Evolutionary conservation across 805 yeast species (phyloP).

Genomic region (Wickerhamiella qilinensis): DNA sequence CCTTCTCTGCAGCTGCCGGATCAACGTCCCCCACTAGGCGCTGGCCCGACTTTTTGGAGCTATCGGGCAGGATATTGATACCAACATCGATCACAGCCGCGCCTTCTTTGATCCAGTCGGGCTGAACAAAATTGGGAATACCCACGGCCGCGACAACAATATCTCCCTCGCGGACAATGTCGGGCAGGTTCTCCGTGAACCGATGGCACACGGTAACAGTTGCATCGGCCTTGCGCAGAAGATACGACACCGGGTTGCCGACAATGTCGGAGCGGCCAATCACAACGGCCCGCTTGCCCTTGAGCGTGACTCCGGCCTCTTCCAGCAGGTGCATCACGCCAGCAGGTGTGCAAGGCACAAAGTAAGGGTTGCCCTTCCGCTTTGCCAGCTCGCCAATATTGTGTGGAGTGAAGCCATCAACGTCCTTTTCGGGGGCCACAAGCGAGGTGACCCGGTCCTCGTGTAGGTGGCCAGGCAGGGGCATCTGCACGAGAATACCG

Average conservation of each 20-base stretch:
- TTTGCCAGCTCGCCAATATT: constrained; percentile 87
- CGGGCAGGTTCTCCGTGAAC: constrained; percentile 45
- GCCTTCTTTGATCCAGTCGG: constrained; percentile 74
- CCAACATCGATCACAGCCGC: constrained; percentile 93
- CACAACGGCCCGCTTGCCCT: constrained; percentile 77
- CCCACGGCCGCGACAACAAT: constrained; percentile 93
- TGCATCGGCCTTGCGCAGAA: constrained; percentile 60
- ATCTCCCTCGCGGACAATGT: constrained; percentile 54
- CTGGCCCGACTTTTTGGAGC: constrained; percentile 57
- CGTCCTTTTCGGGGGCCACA: constrained; percentile 74
- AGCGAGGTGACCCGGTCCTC: constrained; percentile 67
- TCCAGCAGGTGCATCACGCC: constrained; percentile 74
- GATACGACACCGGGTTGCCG: constrained; percentile 80
- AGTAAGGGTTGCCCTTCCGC: constrained; percentile 66
- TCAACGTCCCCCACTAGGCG: constrained; percentile 90
- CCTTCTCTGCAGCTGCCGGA: constrained; percentile 45
- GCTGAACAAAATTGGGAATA: constrained; percentile 63
- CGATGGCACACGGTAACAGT: constrained; percentile 86
- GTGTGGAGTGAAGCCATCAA: constrained; percentile 81
- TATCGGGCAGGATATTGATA: constrained; percentile 71
- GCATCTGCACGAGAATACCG: constrained; percentile 81
- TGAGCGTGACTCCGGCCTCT: constrained; percentile 43
- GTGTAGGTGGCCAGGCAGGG: constrained; percentile 66
- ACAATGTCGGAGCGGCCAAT: constrained; percentile 95
- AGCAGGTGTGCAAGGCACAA: constrained; percentile 90